Conservation (phyloP, 2,329 filamentous ascomycete genomes). For the Diaporthe sp. region DNA sequence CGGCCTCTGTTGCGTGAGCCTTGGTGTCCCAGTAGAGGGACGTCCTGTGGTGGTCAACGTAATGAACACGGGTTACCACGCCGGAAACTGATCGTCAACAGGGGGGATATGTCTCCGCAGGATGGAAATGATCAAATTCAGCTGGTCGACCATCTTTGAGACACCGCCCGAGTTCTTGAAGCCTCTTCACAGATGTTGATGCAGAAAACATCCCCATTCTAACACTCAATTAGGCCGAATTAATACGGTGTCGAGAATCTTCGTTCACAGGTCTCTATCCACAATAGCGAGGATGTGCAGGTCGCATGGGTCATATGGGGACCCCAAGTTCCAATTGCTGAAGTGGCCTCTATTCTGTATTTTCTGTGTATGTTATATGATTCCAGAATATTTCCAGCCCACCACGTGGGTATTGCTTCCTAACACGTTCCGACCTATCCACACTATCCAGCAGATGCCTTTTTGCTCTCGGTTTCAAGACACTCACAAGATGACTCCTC, state of each 20-base stretch:
- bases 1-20: too few species aligned
- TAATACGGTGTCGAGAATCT: neutral
- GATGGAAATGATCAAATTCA: too few species aligned
- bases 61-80: too few species aligned
- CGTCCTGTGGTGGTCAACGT: too few species aligned
- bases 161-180: too few species aligned
- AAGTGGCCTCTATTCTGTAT: slow-evolving; percentile 17
- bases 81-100: too few species aligned
- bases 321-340: neutral
- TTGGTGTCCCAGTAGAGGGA: too few species aligned
- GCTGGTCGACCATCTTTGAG: too few species aligned
- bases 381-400: slow-evolving; percentile 22
- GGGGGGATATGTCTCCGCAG: too few species aligned
- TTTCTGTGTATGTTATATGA: slow-evolving; percentile 24
- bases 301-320: neutral
- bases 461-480: slow-evolving; percentile 26
- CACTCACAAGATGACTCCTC: slow-evolving; percentile 17
- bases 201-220: too few species aligned
- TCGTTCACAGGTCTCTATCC: too few species aligned
- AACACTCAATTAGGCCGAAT: neutral
- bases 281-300: neutral
- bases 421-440: neutral
- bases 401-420: slow-evolving; percentile 16
- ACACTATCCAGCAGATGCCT: slow-evolving; percentile 9
- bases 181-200: too few species aligned